phyloP scores from a whole-genome alignment of 768 basidiomycete species.

The Russula virescens region DNA sequence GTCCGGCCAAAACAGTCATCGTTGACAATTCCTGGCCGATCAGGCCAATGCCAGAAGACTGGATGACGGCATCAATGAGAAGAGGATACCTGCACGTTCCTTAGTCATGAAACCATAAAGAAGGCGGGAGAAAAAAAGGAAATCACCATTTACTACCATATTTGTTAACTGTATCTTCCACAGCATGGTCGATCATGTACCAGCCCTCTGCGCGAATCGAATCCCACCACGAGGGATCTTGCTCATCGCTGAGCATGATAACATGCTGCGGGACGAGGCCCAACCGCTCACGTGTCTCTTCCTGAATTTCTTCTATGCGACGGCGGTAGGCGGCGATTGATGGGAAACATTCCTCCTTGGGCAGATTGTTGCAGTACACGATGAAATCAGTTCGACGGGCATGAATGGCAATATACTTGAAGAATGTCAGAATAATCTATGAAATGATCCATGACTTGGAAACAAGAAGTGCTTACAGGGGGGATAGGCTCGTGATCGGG shows the following conservation, averaged over 20 bases:
- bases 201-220: slow-evolving; percentile 34
- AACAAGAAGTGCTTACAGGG: slow-evolving; percentile 28
- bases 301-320: slow-evolving; percentile 32
- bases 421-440: background rate
- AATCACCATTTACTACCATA: slow-evolving; percentile 34
- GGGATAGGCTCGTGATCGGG: slow-evolving; percentile 29
- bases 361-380: slow-evolving; percentile 31
- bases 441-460: background rate
- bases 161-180: slow-evolving; percentile 31
- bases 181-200: slow-evolving; percentile 33
- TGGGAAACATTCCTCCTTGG: slow-evolving; percentile 36
- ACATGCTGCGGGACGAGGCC: slow-evolving; percentile 33
- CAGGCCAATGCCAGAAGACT: slow-evolving; percentile 60
- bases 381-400: slow-evolving; percentile 21
- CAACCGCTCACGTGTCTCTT: slow-evolving; percentile 31
- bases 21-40: slow-evolving; percentile 70
- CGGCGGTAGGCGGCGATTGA: slow-evolving; percentile 31
- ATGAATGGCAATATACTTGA: slow-evolving; percentile 20
- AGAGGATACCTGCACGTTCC: slow-evolving; percentile 54
- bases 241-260: slow-evolving; percentile 41
- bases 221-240: slow-evolving; percentile 37
- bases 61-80: slow-evolving; percentile 68
- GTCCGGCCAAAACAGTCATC: slow-evolving; percentile 59
- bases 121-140: background rate
- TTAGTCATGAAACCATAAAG: background rate